Evolutionary conservation across 1,284 basidiomycete species (phyloP), one percentile per base, ranked within the genome.

Genomic region (Cutaneotrichosporon cutaneum): DNA sequence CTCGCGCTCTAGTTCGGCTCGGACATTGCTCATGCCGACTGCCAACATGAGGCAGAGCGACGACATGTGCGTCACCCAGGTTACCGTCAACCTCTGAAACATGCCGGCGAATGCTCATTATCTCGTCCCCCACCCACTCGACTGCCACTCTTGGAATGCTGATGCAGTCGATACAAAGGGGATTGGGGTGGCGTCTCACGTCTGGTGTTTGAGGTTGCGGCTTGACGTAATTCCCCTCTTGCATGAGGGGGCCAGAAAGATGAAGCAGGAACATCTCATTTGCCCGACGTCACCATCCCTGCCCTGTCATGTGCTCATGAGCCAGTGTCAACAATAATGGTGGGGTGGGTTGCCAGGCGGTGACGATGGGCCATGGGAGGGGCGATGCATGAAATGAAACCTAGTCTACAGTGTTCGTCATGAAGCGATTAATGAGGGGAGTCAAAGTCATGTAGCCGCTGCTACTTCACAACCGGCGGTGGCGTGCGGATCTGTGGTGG

Each of bases 131-230:
- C 13, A 11, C 35, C 16, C 16, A 36, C 35, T 36, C 35, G 11
- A 36, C 16, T 45, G 14, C 44, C 44, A 24, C 22, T 45, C 21
- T 45, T 6, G 44, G 44, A 7, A 24, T 5, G 11, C 45, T 14
- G 11, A 14, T 47, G 4, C 7, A 22, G 45, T 26, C 22, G 45
- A 47, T 26, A 26, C 45, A 4, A 47, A 22, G 24, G 45, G 44
- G 8, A 10, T 22, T 7, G n/a, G n/a, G 44, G 21, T 21, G n/a
- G 22, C 22, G 45, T 47, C 45, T 47, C 45, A 47, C 24, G 45
- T 47, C 22, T 45, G 22, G 22, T 47, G 45, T 47, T 47, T 47
- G 45, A 26, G 13, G 22, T 47, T 47, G 45, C 45, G 45, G 45
- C 10, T 24, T 26, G 45, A 24, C 45, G 45, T 24, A 47, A 47